Base-by-base conservation (phyloP, 108 stramenopile species). In the Fragilariopsis cylindrus region DNA sequence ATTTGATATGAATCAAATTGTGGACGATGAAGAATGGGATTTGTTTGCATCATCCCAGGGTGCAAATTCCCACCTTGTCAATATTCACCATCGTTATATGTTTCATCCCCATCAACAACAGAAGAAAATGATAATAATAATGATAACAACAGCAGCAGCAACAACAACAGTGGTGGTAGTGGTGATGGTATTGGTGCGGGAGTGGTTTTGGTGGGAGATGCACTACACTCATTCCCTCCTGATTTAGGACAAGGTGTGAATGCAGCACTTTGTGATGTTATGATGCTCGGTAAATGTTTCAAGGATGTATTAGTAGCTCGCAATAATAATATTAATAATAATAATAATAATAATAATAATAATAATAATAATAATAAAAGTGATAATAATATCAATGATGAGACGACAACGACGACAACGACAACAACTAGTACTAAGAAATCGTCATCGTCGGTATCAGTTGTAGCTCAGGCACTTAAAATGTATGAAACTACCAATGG, bases 211-310 rank as follows among this genome's bases (percentile, higher is more conserved):
- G 75, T 96, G 4, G 96, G 96, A 16, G 96, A 97, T 85, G 87
- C 91, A 8, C 80, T 80, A 15, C 96, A 97, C 74, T 89, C 94
- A 0, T 91, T 96, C 69, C 88, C 90, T 30, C 96, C 96, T 0
- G 95, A 95, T 66, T 89, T 91, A 71, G 96, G 94, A 0, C 92
- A 96, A 74, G 96, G 96, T 60, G 82, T 94, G 73, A 97, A 97
- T 72, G 84, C 92, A 0, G 96, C 87, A 7, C 71, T 96, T n/a
- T 81, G 86, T 62, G 96, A 97, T 84, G 93, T 89, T 18, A 12
- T 63, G 43, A n/a, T 44, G 13, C 42, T 63, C 15, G 13, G 42
- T 4, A 15, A 63, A n/a, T 41, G 42, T 7, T 45, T 63, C 62
- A 45, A 43, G 43, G 43, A 63, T 15, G 43, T 45, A 5, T 9